Base-by-base conservation (phyloP, 495 filamentous ascomycete genomes). In the Aspergillus sclerotioniger region DNA sequence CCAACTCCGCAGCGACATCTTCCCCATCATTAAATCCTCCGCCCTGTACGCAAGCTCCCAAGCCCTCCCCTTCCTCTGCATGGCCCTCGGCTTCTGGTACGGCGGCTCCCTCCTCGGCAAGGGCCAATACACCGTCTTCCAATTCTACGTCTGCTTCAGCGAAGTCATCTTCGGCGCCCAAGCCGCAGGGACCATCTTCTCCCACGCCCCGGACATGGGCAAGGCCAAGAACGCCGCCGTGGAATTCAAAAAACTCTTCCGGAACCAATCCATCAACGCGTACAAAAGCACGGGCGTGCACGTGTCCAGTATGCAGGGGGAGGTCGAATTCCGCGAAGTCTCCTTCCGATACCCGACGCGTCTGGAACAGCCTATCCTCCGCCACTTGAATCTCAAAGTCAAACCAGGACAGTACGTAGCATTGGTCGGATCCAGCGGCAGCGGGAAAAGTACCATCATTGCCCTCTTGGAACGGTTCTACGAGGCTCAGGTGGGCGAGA, bases 11-110 rank as follows among this genome's bases (percentile, higher is more conserved):
- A 72, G 75, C 7, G 88, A 85, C 54, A 71, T 96, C 54, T 69
- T 77, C 3, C 88, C 85, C 0, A 79, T 92, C 6, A 49, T 87
- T 50, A 83, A 80, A 56, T 87, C 87, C 2, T 90, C 88, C 15
- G 62, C 76, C 1, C 80, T 95, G 1, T 97, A 95, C 62, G 90
- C 90, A 3, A 74, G 84, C 10, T 89, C 90, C 53, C 91, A 96
- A 68, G 83, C 84, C 5, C 72, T 94, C 32, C 82, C 85, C 64
- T 92, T 95, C 78, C 77, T 90, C 39, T 90, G 85, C 65, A 85
- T 90, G 51, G 92, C 90, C 6, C 83, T 97, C 13, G 90, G 88
- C 1, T 96, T 95, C 77, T 95, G 91, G 91, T 96, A 94, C 63
- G 92, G 92, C 45, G 92, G 91, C 28, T 85, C 79, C 3, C 77